phyloP scores from a whole-genome alignment of 257 asterid species.

The Verbena officinalis region DNA sequence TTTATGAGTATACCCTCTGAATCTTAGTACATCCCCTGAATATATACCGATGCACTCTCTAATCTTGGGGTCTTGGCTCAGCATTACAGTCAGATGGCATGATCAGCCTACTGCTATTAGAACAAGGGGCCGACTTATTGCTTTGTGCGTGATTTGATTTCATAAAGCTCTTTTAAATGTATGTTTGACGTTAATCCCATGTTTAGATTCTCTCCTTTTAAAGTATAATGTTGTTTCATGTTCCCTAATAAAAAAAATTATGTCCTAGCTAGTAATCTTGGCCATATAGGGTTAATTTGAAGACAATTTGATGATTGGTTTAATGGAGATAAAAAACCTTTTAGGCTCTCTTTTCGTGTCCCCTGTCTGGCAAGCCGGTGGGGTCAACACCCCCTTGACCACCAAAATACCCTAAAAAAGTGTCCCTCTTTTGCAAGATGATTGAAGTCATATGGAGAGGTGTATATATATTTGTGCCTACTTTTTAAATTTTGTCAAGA shows the following conservation, averaged over 20 bases:
- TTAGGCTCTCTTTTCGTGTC: constrained; percentile 72
- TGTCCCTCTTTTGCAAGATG: constrained; percentile 38
- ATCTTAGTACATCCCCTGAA: no score
- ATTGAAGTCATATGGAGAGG: constrained; percentile 40
- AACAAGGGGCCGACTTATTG: no score
- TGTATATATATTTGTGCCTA: constrained; percentile 11
- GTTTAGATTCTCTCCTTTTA: constrained; percentile 35
- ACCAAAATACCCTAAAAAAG: constrained; percentile 46
- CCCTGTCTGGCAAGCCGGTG: constrained; percentile 34
- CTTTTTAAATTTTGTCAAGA: constrained; percentile 11
- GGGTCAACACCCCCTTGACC: constrained; percentile 46
- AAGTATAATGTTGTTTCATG: constrained; percentile 33
- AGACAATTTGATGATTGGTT: constrained; percentile 49
- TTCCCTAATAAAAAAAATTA: constrained; percentile 43
- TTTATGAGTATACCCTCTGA: no score
- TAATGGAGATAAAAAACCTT: constrained; percentile 42
- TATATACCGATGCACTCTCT: no score
- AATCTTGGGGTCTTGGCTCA: no score
- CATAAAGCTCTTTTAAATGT: constrained; percentile 14
- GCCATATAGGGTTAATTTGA: constrained; percentile 23
- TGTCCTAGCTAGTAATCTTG: constrained; percentile 24
- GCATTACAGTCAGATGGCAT: no score
- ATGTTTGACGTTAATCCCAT: constrained; percentile 26
- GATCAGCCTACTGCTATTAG: no score
- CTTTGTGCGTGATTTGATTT: no score